Conservation (phyloP, 1,284 basidiomycete species). For the Papiliotrema terrestris region DNA sequence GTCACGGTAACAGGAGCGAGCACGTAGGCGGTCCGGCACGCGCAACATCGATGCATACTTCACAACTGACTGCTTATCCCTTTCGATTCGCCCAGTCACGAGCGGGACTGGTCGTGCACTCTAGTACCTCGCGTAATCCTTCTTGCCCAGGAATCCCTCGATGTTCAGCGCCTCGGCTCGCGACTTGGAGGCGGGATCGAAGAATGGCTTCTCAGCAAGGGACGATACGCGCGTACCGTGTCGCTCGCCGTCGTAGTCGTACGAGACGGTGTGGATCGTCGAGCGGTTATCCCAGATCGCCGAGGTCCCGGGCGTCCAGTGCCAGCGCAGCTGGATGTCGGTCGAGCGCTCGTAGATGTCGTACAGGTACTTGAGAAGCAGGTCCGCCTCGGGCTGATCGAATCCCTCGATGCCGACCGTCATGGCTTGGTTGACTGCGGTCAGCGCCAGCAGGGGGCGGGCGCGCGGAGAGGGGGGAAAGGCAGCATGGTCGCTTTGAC, state of each 20-base stretch:
- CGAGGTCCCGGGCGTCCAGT: slow-evolving; percentile 41
- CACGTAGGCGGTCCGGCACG: too few relatives aligned
- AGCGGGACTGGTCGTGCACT: too few relatives aligned
- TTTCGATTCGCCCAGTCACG: too few relatives aligned
- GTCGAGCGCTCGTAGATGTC: slow-evolving; percentile 37
- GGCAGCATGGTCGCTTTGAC: too few relatives aligned
- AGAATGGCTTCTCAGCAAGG: slow-evolving; percentile 16
- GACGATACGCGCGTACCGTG: slow-evolving; percentile 22
- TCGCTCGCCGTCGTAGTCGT: slow-evolving; percentile 8
- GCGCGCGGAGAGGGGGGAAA: too few relatives aligned
- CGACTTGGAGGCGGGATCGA: slow-evolving; percentile 2
- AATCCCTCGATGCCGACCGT: slow-evolving; percentile 30
- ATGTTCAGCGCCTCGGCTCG: slow-evolving; percentile 1
- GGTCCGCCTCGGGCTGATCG: slow-evolving; percentile 28
- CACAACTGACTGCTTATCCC: too few relatives aligned
- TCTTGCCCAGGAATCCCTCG: not conserved
- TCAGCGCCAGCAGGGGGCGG: too few relatives aligned
- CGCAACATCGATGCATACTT: too few relatives aligned
- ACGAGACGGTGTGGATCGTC: slow-evolving; percentile 37
- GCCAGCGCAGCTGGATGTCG: slow-evolving; percentile 43
- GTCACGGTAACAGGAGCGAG: too few relatives aligned
- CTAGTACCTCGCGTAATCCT: slow-evolving; percentile 1
- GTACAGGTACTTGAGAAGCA: slow-evolving; percentile 34
- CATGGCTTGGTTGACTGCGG: slow-evolving; percentile 55
- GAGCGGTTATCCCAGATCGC: slow-evolving; percentile 43